phyloP scores from a whole-genome alignment of 2,329 filamentous ascomycete genomes.

The Metarhizium anisopliae region DNA sequence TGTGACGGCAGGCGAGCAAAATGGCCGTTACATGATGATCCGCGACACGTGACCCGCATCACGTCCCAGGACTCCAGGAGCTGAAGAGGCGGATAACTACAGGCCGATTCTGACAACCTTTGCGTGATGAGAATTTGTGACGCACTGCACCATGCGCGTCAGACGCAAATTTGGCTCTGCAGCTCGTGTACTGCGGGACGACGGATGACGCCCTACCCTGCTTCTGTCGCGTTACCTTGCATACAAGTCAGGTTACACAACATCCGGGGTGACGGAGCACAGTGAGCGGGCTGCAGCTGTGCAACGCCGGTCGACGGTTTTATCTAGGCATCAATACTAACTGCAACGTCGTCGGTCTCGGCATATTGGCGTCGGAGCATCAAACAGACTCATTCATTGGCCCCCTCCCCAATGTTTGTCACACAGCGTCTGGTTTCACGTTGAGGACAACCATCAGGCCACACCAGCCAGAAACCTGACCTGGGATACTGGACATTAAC shows the following conservation, averaged over 20 bases:
- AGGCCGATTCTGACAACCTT: too few species aligned
- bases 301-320: not conserved
- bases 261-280: not conserved
- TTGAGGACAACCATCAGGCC: not conserved
- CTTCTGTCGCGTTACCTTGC: not conserved
- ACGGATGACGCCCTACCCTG: not conserved
- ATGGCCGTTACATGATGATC: too few species aligned
- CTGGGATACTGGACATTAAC: not conserved
- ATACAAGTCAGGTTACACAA: not conserved
- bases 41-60: too few species aligned
- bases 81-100: too few species aligned
- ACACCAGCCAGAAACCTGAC: too few species aligned
- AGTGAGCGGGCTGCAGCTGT: not conserved
- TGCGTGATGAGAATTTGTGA: not conserved
- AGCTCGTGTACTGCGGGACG: not conserved
- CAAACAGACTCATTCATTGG: not conserved
- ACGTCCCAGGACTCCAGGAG: too few species aligned
- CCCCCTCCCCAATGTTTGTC: not conserved
- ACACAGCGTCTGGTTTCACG: not conserved
- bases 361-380: not conserved
- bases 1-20: too few species aligned
- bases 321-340: not conserved
- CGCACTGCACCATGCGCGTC: constrained; percentile 5
- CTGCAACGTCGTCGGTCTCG: not conserved
- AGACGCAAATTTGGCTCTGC: not conserved